Evolutionary conservation across 192 early-diverging fungal species (phyloP), one percentile per base, ranked within the genome.

Genomic region (Cladochytrium replicatum): DNA sequence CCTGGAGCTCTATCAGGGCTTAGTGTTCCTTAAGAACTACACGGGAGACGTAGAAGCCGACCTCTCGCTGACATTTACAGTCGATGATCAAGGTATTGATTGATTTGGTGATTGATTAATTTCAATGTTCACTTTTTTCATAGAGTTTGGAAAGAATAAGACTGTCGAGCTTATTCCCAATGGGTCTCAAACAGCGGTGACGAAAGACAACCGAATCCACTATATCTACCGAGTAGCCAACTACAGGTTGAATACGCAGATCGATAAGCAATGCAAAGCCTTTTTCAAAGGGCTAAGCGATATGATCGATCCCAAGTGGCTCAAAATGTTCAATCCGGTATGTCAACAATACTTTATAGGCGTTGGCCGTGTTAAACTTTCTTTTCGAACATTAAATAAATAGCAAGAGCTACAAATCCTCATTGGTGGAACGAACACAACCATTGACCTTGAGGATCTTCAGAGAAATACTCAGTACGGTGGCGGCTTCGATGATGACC

Each of bases 161-260:
- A 51, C 43, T 21, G 54, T 91, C 29, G 82, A 91, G 28, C 64
- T 98, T 37, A 78, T 91, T 29, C 81, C 83, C 1, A 68, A 72
- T 17, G 95, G 95, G 27, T 67, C 77, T 29, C 57, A 76, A 21
- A 75, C 86, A 32, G 66, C 76, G 13, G 95, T 98, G 0, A 96
- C 90, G 0, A 73, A 82, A 17, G 72, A 81, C 28, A 98, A 96
- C 68, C 69, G 87, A 13, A 80, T 91, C 39, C 71, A 75, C 38
- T 98, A 95, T 52, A 85, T 96, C 17, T 86, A 89, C 52, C 64
- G 83, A 9, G 68, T 91, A n/a, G 85, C 90, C 2, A 79, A 92
- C 63, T 91, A 85, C 63, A 81, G 85, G 53, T 74, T 98, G 19
- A 91, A 92, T 58, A 62, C 69, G 29, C 80, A 87, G 64, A 87